A percentile compares a stretch with the other conserved stretches of the same genome.
Conservation (phyloP, 257 asterid genomes). For the Solanum neorickii region DNA sequence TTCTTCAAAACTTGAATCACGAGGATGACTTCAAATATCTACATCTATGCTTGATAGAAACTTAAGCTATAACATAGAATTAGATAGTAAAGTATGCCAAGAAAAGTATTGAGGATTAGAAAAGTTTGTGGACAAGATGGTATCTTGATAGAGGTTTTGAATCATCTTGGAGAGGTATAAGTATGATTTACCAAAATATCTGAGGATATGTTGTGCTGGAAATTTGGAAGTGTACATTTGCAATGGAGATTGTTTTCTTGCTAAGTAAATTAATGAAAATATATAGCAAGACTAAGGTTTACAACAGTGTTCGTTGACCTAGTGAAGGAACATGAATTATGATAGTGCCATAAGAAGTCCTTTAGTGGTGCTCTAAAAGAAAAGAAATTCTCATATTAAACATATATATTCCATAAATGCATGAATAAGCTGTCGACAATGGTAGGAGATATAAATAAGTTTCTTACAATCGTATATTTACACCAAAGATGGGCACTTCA, state of each 20-base stretch:
- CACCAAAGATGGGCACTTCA: not conserved
- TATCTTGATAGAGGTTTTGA: not conserved
- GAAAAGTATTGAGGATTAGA: not conserved
- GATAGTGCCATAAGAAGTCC: not conserved
- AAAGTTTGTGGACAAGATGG: not conserved
- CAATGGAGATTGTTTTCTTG: not conserved
- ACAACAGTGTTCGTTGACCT: not conserved
- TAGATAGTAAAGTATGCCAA: not conserved
- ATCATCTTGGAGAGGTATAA: not conserved
- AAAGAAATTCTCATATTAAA: not conserved
- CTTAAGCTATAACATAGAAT: not conserved
- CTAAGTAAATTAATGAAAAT: not conserved
- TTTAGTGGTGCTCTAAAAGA: not conserved
- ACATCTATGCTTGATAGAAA: not conserved
- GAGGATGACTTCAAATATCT: not conserved
- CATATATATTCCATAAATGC: not conserved
- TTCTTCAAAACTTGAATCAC: not conserved
- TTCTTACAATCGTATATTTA: not conserved
- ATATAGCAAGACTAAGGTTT: not conserved
- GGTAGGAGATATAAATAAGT: not conserved
- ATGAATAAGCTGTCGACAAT: too few relatives aligned
- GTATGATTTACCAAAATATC: not conserved
- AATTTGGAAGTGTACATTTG: not conserved
- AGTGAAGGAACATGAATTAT: not conserved
- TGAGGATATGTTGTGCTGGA: too few relatives aligned